Percentiles rank a stretch among this genome's conserved stretches.
Evolutionary conservation across 208 protist species (phyloP).

Genomic region (Leishmania martiniquensis): DNA sequence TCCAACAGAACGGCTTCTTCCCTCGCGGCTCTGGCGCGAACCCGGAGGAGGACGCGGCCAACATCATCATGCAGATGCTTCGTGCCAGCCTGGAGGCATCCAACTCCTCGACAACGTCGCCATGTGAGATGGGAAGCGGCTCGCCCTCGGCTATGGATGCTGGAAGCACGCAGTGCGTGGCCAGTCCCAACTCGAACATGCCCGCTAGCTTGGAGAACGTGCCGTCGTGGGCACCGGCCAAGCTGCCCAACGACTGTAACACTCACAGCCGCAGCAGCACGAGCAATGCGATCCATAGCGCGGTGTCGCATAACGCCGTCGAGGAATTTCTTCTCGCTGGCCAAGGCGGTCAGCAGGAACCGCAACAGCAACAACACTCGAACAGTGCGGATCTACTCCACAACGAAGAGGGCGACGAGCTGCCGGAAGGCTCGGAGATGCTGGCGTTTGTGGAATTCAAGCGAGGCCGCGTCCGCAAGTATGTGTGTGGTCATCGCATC

Average conservation of each 20-base stretch:
- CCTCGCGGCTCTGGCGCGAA: conserved; percentile 27
- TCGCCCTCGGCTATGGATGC: background rate
- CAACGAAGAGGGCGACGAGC: conserved; percentile 20
- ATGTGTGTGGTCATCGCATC: conserved; percentile 57
- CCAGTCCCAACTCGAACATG: conserved; percentile 9
- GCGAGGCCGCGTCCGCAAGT: conserved; percentile 76
- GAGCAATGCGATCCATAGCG: conserved; percentile 11
- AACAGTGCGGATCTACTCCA: background rate
- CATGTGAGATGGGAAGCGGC: conserved; percentile 6
- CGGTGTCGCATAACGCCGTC: conserved; percentile 28
- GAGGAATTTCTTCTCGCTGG: conserved; percentile 30
- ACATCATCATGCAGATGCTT: conserved; percentile 35
- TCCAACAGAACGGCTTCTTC: conserved; percentile 54
- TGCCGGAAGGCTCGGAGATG: conserved; percentile 32
- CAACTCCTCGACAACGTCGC: conserved; percentile 3
- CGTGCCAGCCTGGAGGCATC: conserved; percentile 18
- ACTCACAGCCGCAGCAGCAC: background rate
- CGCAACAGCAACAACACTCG: conserved; percentile 5
- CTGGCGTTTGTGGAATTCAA: conserved; percentile 91
- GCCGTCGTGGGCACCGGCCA: background rate
- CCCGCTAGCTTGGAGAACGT: background rate
- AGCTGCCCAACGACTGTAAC: conserved; percentile 2
- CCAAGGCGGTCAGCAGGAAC: conserved; percentile 11
- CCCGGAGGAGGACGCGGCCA: conserved; percentile 38
- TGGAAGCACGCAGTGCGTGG: background rate